Conservation (phyloP, 2,329 filamentous ascomycete genomes). For the Elsinoe fawcettii region DNA sequence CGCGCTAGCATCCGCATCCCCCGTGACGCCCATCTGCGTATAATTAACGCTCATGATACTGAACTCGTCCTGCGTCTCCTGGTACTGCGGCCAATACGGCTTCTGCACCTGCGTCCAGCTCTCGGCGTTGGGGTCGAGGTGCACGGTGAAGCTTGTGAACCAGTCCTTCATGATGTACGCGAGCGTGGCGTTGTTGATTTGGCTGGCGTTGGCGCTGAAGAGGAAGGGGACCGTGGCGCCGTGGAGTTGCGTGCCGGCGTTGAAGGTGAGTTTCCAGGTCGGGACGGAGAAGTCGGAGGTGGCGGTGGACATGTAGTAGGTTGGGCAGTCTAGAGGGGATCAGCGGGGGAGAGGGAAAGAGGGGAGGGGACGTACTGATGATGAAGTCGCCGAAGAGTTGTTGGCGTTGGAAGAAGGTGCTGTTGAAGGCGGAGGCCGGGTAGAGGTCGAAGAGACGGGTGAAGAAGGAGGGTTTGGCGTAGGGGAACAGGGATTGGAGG, state of each 20-base stretch:
- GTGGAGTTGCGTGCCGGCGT: constrained; percentile 30
- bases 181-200: constrained; percentile 27
- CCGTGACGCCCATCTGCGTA: constrained; percentile 20
- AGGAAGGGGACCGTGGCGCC: constrained; percentile 22
- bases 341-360: background rate
- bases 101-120: constrained; percentile 22
- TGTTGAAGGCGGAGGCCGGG: constrained; percentile 28
- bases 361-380: constrained; percentile 25
- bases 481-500: constrained; percentile 29
- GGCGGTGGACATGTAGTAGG: constrained; percentile 34
- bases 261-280: constrained; percentile 31
- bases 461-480: constrained; percentile 31
- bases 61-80: constrained; percentile 17
- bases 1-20: constrained; percentile 21
- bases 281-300: constrained; percentile 23
- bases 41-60: constrained; percentile 23
- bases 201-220: constrained; percentile 1
- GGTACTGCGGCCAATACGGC: constrained; percentile 28
- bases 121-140: constrained; percentile 29
- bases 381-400: constrained; percentile 39
- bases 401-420: constrained; percentile 32
- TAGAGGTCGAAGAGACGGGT: constrained; percentile 36
- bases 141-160: constrained; percentile 29
- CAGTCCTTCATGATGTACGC: constrained; percentile 30
- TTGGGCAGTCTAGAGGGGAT: constrained; percentile 20